phyloP scores from a whole-genome alignment of 352 stramenopile species.

The Blastocystis sp. region DNA sequence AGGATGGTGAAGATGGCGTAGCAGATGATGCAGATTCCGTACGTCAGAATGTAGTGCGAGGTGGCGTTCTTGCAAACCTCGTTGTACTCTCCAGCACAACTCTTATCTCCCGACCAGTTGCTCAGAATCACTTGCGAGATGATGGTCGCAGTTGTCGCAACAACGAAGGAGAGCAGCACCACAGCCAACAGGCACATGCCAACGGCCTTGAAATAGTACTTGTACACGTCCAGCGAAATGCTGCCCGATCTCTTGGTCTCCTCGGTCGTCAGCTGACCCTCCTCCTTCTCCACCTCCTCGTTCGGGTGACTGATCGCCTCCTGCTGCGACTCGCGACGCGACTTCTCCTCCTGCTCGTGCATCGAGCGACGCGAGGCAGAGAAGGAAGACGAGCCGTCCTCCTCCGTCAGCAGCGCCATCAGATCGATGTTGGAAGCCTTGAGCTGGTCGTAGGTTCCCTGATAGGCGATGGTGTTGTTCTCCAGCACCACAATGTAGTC shows the following conservation, averaged over 20 bases:
- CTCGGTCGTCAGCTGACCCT: not conserved
- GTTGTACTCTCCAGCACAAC: not conserved
- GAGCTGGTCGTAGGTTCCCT: slow-evolving; percentile 64
- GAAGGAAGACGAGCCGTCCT: too few species aligned
- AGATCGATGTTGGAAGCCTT: slow-evolving; percentile 58
- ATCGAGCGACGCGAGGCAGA: slow-evolving; percentile 59
- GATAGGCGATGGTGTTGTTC: slow-evolving; percentile 63
- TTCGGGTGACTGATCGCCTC: too few species aligned
- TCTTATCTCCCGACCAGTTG: not conserved
- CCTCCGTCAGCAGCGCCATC: too few species aligned
- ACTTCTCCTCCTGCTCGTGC: slow-evolving; percentile 20
- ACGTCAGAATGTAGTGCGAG: not conserved
- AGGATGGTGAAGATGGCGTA: slow-evolving; percentile 65
- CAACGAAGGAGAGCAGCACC: slow-evolving; percentile 13
- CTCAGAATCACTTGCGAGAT: slow-evolving; percentile 31
- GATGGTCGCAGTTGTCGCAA: not conserved
- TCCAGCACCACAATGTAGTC: slow-evolving; percentile 65
- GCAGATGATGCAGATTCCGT: slow-evolving; percentile 59
- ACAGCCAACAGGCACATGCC: not conserved
- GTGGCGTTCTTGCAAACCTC: too few species aligned
- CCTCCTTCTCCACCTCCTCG: slow-evolving; percentile 3
- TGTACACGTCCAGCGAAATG: not conserved
- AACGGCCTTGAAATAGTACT: slow-evolving; percentile 55
- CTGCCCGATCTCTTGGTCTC: slow-evolving; percentile 38
- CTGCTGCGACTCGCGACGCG: not conserved